A percentile compares a stretch with the other conserved stretches of the same genome.
phyloP scores from a whole-genome alignment of 768 basidiomycete species.

The Lactifluus pinguis region DNA sequence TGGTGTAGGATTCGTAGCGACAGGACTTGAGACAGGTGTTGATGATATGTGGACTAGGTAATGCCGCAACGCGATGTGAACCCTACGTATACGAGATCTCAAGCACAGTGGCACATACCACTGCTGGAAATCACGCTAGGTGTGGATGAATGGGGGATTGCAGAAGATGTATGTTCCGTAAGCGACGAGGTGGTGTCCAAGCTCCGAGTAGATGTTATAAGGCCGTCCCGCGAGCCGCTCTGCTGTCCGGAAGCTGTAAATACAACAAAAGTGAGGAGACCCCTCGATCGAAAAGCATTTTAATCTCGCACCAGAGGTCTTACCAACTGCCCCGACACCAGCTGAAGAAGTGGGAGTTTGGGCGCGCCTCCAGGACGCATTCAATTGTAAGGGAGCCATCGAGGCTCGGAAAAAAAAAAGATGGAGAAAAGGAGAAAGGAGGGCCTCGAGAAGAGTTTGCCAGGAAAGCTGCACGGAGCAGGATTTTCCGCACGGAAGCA shows the following conservation, averaged over 20 bases:
- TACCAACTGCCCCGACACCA: not conserved
- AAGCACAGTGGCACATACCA: not conserved
- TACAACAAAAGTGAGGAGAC: not conserved
- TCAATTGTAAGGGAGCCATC: slow-evolving; percentile 3
- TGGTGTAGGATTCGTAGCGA: not conserved
- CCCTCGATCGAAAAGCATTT: not conserved
- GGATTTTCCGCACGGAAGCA: not conserved
- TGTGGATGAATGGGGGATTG: not conserved
- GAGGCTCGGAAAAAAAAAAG: not conserved
- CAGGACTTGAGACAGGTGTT: not conserved
- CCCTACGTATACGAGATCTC: not conserved
- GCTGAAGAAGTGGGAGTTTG: not conserved
- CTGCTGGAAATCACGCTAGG: not conserved
- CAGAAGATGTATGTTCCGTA: not conserved
- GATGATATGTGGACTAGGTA: not conserved
- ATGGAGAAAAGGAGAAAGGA: not conserved
- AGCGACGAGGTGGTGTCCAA: not conserved
- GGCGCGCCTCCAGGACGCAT: slow-evolving; percentile 7
- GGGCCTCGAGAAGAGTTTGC: not conserved
- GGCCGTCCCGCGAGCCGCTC: not conserved
- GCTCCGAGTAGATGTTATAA: not conserved
- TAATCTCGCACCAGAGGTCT: not conserved
- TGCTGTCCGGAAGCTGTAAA: not conserved
- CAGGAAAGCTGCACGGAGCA: not conserved
- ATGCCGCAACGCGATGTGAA: not conserved